Evolutionary conservation across 2,329 filamentous ascomycete genomes (phyloP), one percentile per base, ranked within the genome.

Genomic region (Colletotrichum sp.): DNA sequence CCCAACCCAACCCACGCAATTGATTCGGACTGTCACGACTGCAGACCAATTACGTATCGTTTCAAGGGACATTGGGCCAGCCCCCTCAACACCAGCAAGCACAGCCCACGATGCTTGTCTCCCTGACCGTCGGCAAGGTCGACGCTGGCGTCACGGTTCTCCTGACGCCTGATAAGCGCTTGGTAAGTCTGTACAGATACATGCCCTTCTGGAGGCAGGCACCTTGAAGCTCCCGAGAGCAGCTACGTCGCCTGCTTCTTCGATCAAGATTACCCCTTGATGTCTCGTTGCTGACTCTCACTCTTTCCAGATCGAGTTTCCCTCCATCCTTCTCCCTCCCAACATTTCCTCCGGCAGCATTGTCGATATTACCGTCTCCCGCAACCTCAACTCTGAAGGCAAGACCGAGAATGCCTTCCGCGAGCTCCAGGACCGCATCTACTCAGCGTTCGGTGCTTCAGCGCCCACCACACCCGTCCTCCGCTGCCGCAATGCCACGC

Each of bases 61-160:
- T 68, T 60, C 59, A 34, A 62, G 72, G 28, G 26, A 69, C 57
- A 36, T 16, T 57, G 36, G 28, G 36, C 59, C 69, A 69, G 16
- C 64, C 32, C 39, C 49, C 26, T 73, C 57, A 73, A 65, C 65
- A 59, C 63, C 55, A 67, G 39, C 34, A 59, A 69, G 59, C 64
- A 60, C 44, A 65, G 21, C 59, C 30, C 80, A 90, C 84, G 67
- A 99, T 99, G 97, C 91, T 99, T 83, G 95, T 99, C 87, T 99
- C 97, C 80, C 91, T 99, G 84, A 99, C 96, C 67, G 97, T 99
- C 86, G 97, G 97, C 89, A 99, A 99, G 89, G 97, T 99, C 87
- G 97, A 99, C 87, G 97, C 97, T 82, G 97, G 97, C 87, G 96
- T 99, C 84, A 98, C 97, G 66, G 97, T 99, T 78, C 93, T 99